Evolutionary conservation across 495 filamentous ascomycete genomes (phyloP), one percentile per base, ranked within the genome.

Genomic region (Apiosordaria backusii): DNA sequence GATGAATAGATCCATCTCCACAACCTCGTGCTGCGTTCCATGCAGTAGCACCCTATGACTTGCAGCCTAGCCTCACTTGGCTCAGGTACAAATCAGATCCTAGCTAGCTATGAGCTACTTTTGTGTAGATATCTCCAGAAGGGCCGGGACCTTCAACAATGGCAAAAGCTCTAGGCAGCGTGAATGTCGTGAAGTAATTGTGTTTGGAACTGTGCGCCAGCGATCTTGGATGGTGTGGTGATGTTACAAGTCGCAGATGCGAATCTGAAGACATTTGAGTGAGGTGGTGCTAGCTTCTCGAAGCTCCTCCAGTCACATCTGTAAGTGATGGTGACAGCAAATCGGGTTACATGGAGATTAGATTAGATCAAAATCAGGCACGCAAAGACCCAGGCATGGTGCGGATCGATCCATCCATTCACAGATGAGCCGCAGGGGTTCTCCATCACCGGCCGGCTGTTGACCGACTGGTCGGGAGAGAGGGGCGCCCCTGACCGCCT

Each of bases 331-430:
- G 23, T 29, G 25, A 22, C 65, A 22, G 24, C 64, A 67, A 65
- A 70, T 70, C 64, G 57, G 67, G 52, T 67, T 22, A 4, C 10
- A 15, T n/a, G n/a, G 27, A 67, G 64, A 66, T 67, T 62, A 70
- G 64, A 67, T 67, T 64, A 70, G 67, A 68, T 68, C 22, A 2
- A 1, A 13, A 0, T 2, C 35, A 45, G 35, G 35, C 35, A 45
- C 35, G n/a, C 35, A 15, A 45, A 18, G 58, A 24, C 19, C 66
- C 66, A 67, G 59, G 50, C 57, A 61, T 23, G 10, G 55, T 3
- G 10, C 55, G 7, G 57, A 45, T 26, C 16, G 35, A 45, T 45
- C 35, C 35, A 45, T 45, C 35, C 35, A 45, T 45, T 45, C 35
- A 45, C 35, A 45, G 35, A 13, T 45, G 35, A 45, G 35, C 13